Percentiles rank a stretch among this genome's conserved stretches.
Conservation (phyloP, 768 basidiomycete genomes). For the Amanita polypyramis region DNA sequence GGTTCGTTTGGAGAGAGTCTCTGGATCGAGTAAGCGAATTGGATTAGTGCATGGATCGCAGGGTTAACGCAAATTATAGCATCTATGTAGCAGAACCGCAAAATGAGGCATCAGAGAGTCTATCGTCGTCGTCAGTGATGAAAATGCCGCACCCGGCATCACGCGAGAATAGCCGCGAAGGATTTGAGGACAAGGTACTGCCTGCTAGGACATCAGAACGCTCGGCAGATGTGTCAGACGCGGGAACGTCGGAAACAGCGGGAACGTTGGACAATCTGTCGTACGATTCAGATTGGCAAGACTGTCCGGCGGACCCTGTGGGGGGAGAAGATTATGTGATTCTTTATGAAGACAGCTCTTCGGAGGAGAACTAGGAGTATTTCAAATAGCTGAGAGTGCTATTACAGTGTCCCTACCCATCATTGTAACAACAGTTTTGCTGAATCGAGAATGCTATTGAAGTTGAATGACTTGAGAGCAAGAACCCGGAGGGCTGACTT, state of each 20-base stretch:
- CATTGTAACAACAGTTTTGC: constrained; percentile 19
- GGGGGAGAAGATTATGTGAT: constrained; percentile 51
- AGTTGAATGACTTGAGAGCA: not conserved
- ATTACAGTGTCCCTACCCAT: constrained; percentile 19
- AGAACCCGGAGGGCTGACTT: not conserved
- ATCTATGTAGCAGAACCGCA: constrained; percentile 55
- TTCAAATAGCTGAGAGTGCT: constrained; percentile 1
- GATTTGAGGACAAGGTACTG: constrained; percentile 8
- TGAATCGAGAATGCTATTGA: constrained; percentile 12
- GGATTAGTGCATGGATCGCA: not conserved
- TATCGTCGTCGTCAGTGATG: constrained; percentile 61
- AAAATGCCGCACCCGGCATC: constrained; percentile 46
- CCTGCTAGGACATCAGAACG: not conserved
- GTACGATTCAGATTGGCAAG: constrained; percentile 15
- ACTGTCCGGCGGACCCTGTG: not conserved
- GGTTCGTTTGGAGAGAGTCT: constrained; percentile 62
- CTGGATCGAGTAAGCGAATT: constrained; percentile 62
- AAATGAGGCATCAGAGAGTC: constrained; percentile 30
- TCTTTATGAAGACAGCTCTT: constrained; percentile 56
- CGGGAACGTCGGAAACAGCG: constrained; percentile 1
- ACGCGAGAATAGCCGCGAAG: constrained; percentile 10
- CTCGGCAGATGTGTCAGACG: constrained; percentile 10
- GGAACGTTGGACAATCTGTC: constrained; percentile 2
- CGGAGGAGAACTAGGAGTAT: constrained; percentile 33
- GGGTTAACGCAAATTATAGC: not conserved